Evolutionary conservation across 257 asterid genomes (phyloP).

Genomic region (Solanum tacnaense): DNA sequence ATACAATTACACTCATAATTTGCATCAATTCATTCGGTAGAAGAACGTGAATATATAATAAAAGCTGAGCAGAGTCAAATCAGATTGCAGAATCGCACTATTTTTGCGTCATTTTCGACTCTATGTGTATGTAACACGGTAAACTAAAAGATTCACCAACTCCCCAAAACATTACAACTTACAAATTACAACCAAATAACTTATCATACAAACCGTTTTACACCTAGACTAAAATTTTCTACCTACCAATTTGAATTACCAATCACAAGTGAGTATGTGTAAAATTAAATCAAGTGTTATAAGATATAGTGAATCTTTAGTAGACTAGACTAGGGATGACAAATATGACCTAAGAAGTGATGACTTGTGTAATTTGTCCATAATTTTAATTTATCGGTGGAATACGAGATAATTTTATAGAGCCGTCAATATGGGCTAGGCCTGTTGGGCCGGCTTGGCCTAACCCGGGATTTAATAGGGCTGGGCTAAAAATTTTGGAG

Average conservation of each 20-base stretch:
- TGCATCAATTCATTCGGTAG: background rate
- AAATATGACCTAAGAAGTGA: background rate
- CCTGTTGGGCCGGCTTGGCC: too few species aligned
- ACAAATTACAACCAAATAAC: background rate
- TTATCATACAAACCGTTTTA: background rate
- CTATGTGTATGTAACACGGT: background rate
- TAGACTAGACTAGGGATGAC: background rate
- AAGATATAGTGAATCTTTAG: background rate
- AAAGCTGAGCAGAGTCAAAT: constrained; percentile 3
- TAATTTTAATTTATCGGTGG: background rate
- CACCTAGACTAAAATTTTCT: background rate
- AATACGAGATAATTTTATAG: background rate
- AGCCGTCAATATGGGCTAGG: too few species aligned
- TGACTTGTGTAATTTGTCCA: background rate
- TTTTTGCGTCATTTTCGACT: constrained; percentile 6
- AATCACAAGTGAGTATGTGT: background rate
- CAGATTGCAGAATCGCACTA: background rate
- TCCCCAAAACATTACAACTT: background rate
- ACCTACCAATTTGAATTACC: background rate
- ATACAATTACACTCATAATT: background rate
- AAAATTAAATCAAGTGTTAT: background rate
- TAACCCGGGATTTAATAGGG: too few species aligned
- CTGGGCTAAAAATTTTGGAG: too few species aligned
- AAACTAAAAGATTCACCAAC: background rate
- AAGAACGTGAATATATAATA: background rate